Conservation (phyloP, 2,329 filamentous ascomycete species). For the Microascus cirrosus region DNA sequence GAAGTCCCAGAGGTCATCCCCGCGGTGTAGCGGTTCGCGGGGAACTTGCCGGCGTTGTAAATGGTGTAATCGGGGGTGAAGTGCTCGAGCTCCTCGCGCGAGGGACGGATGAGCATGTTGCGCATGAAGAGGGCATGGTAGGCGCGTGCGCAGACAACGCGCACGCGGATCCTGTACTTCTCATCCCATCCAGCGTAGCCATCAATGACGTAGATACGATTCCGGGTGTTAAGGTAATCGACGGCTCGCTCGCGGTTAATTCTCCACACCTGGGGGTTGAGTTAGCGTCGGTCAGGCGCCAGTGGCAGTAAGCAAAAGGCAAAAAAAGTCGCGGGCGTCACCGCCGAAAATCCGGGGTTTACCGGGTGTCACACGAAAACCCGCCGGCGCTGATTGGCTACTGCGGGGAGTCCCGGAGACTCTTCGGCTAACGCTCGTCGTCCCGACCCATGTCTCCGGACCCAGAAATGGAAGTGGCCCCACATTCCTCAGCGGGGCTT, state of each 20-base stretch:
- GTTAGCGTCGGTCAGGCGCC: conserved; percentile 11
- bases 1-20: conserved; percentile 99
- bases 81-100: conserved; percentile 81
- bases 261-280: conserved; percentile 74
- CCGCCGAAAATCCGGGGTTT: background rate
- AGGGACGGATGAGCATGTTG: conserved; percentile 98
- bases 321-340: background rate
- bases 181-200: conserved; percentile 97
- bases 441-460: background rate
- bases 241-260: conserved; percentile 98
- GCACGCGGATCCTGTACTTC: conserved; percentile 94
- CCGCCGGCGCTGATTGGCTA: background rate
- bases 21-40: conserved; percentile 93
- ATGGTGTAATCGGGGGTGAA: conserved; percentile 99
- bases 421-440: conserved; percentile 4
- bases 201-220: conserved; percentile 97
- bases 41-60: conserved; percentile 98
- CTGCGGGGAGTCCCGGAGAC: background rate
- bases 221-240: conserved; percentile 98
- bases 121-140: conserved; percentile 99
- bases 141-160: conserved; percentile 94
- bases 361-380: background rate
- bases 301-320: background rate
- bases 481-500: background rate
- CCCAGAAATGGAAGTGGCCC: background rate